Base-by-base conservation (phyloP, 805 yeast genomes). In the Wickerhamiella kazuoi region DNA sequence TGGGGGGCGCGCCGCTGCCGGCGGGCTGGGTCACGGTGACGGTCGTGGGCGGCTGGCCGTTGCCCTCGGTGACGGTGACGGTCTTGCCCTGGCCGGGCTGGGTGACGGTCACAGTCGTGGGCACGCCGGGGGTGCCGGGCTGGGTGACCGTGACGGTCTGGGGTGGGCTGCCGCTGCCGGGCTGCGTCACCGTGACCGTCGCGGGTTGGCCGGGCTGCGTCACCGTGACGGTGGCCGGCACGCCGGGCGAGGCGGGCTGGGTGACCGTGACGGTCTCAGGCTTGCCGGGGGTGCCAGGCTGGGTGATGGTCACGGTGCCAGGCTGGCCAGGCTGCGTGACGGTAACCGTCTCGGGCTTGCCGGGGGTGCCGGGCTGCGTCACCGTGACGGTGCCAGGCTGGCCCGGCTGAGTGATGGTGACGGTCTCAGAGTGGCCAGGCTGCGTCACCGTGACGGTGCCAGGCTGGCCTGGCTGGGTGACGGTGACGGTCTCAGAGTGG, bases 1-100 rank as follows among this genome's bases (percentile, higher is more conserved):
- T 43, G 30, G 26, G 11, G 26, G 26, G 26, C 26, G 45, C 53
- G 17, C 48, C 41, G 14, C 44, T 44, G 4, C 33, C 16, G 11
- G 46, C 47, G 14, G 50, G 43, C 19, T 37, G 40, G 6, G 49
- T 48, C 26, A 46, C 45, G 7, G 52, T 46, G 17, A 41, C 41
- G 20, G 46, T 30, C 6, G 41, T 32, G 24, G 34, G 30, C 21
- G 28, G 44, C 16, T 38, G 15, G 11, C 45, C 45, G 5, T 49
- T 45, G 18, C 37, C 32, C 20, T 47, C 35, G 40, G 39, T 41
- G 9, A 42, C 45, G 13, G 41, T 28, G 31, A 43, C 41, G 43
- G 3, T 21, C 14, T 6, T 6, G 26, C 26, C 26, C 19, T n/a
- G 13, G 23, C 45, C 40, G 17, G 43, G 41, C 13, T 15, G 28